phyloP scores from a whole-genome alignment of 2,329 filamentous ascomycete species.

The Macrophomina tecta region DNA sequence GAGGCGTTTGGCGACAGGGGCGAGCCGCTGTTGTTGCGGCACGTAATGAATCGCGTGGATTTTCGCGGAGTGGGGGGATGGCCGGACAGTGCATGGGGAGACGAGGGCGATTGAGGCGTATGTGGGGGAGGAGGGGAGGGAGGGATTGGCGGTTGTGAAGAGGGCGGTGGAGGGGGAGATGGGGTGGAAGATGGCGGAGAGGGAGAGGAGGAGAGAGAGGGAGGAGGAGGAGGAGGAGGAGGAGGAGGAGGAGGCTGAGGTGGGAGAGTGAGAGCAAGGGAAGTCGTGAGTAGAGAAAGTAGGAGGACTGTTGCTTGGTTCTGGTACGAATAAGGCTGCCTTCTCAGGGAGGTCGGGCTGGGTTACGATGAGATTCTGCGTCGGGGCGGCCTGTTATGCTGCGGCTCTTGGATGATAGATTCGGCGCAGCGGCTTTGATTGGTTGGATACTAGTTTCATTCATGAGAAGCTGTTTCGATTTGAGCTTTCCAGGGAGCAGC shows the following conservation, averaged over 20 bases:
- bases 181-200: background rate
- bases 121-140: background rate
- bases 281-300: too few relatives aligned
- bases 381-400: too few relatives aligned
- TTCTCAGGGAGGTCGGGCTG: too few relatives aligned
- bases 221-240: background rate
- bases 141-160: background rate
- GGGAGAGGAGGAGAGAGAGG: background rate
- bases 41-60: conserved; percentile 47
- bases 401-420: too few relatives aligned
- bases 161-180: background rate
- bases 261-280: too few relatives aligned
- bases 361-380: too few relatives aligned
- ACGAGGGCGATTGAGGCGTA: background rate
- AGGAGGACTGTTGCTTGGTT: too few relatives aligned
- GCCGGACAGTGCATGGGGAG: conserved; percentile 21
- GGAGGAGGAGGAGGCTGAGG: background rate
- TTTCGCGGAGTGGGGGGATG: conserved; percentile 40
- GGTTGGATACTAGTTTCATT: too few relatives aligned
- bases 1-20: background rate
- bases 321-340: too few relatives aligned
- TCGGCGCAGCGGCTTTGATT: too few relatives aligned
- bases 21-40: conserved; percentile 31
- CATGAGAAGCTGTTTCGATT: too few relatives aligned
- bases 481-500: too few relatives aligned